Evolutionary conservation across 345 rosid genomes (phyloP).

Genomic region (Stellera chamaejasme): DNA sequence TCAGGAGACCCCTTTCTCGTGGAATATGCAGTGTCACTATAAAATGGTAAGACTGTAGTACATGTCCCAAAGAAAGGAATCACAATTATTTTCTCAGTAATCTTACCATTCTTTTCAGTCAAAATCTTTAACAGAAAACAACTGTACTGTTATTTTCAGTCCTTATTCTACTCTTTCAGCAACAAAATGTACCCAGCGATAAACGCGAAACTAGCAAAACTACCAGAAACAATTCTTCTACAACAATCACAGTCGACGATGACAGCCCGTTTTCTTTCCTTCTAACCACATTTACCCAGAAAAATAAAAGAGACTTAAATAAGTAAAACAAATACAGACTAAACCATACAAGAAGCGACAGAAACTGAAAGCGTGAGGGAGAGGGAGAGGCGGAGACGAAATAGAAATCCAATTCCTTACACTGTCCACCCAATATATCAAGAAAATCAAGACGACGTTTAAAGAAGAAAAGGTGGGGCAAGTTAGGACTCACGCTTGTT

Average conservation of each 20-base stretch:
- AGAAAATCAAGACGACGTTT: not conserved
- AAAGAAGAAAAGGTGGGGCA: not conserved
- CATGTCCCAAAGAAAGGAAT: too few relatives aligned
- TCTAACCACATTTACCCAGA: not conserved
- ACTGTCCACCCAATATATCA: not conserved
- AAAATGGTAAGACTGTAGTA: too few relatives aligned
- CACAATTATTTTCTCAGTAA: too few relatives aligned
- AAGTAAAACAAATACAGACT: not conserved
- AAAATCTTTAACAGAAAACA: too few relatives aligned
- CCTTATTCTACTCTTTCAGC: not conserved
- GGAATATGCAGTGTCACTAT: too few relatives aligned
- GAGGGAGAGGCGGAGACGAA: not conserved
- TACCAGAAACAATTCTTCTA: too few relatives aligned
- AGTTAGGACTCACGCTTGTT: slow-evolving; percentile 62
- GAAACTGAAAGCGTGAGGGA: not conserved
- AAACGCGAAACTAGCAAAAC: too few relatives aligned
- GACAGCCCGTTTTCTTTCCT: not conserved
- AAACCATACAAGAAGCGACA: not conserved
- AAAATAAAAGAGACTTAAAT: not conserved
- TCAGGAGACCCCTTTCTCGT: too few relatives aligned
- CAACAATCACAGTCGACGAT: too few relatives aligned
- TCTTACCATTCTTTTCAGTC: too few relatives aligned
- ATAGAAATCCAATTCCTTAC: not conserved
- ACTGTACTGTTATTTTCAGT: not conserved
- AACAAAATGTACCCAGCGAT: not conserved